These are phyloP conservation scores for Vanderwaltozyma yarrowii DNA, from an alignment of 805 yeast species.

Conservation along the genomic window DNA sequence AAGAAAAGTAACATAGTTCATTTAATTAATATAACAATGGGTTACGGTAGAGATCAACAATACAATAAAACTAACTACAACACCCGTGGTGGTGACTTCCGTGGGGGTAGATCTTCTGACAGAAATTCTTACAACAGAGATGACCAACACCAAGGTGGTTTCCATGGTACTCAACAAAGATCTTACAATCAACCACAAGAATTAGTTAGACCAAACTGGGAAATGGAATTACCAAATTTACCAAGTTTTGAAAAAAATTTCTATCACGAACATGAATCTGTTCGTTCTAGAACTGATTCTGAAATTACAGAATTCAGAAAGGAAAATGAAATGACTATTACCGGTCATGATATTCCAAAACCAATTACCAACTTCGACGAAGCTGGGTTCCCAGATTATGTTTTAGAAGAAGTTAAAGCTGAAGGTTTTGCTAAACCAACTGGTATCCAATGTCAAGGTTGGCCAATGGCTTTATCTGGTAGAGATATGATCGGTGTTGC, in stretches of 20 bases:
- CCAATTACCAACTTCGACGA: slow-evolving; percentile 90
- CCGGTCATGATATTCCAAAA: slow-evolving; percentile 82
- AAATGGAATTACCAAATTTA: slow-evolving; percentile 44
- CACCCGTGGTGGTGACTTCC: slow-evolving; percentile 33
- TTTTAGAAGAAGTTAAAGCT: slow-evolving; percentile 74
- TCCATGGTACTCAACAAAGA: slow-evolving; percentile 33
- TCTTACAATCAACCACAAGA: slow-evolving; percentile 27
- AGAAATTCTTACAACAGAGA: slow-evolving; percentile 29
- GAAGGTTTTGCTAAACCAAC: slow-evolving; percentile 94
- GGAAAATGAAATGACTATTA: slow-evolving; percentile 74
- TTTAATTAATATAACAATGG: slow-evolving; percentile 1
- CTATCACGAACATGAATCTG: slow-evolving; percentile 76
- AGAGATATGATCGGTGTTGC: slow-evolving; percentile 99
- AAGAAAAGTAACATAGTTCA: not conserved
- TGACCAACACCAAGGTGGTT: slow-evolving; percentile 14
- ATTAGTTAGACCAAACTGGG: slow-evolving; percentile 64
- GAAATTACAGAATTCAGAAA: slow-evolving; percentile 73
- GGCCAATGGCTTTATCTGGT: slow-evolving; percentile 99
- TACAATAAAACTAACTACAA: slow-evolving; percentile 29
- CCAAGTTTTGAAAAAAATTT: slow-evolving; percentile 94
- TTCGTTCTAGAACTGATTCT: slow-evolving; percentile 59
- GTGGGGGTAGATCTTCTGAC: slow-evolving; percentile 32
- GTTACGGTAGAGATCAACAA: slow-evolving; percentile 28
- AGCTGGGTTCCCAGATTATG: slow-evolving; percentile 96
- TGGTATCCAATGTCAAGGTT: slow-evolving; percentile 97